phyloP scores from a whole-genome alignment of 164 flowering plant genomes.

The Kalanchoe fedtschenkoi region DNA sequence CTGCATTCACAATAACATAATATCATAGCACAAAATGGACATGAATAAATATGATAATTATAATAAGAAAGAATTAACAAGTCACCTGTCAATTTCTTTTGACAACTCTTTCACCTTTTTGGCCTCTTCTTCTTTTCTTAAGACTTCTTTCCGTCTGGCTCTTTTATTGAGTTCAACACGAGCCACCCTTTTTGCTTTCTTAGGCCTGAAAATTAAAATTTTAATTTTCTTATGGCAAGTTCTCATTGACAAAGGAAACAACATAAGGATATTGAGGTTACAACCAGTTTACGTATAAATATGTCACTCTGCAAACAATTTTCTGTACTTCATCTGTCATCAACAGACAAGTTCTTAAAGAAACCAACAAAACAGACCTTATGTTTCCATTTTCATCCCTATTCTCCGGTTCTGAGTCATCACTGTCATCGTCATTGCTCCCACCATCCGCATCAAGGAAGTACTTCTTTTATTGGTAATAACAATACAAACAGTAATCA shows the following conservation, averaged over 20 bases:
- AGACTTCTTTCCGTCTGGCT: slow-evolving; percentile 57
- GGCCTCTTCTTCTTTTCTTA: slow-evolving; percentile 51
- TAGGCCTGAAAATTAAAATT: slow-evolving; percentile 29
- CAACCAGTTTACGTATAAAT: too few relatives aligned
- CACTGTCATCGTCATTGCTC: not conserved
- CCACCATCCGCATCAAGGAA: slow-evolving; percentile 9
- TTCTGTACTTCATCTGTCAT: too few relatives aligned
- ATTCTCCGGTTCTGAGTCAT: not conserved
- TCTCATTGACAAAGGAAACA: not conserved
- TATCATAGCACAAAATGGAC: not conserved
- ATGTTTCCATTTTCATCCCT: not conserved
- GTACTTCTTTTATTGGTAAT: not conserved
- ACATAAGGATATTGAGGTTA: not conserved
- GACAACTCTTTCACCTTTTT: slow-evolving; percentile 39
- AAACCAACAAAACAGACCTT: not conserved
- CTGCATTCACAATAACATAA: slow-evolving; percentile 23
- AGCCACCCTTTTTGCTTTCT: slow-evolving; percentile 52
- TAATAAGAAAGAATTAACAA: not conserved
- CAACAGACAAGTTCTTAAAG: not conserved
- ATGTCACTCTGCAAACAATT: not conserved
- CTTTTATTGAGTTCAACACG: slow-evolving; percentile 66
- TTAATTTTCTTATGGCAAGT: not conserved
- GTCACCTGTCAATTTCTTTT: slow-evolving; percentile 74
- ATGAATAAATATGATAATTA: not conserved
- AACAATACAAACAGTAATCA: not conserved